These are phyloP conservation scores for Cladosporium sp. DNA, from an alignment of 2,329 filamentous ascomycete species.

Conservation along the genomic window DNA sequence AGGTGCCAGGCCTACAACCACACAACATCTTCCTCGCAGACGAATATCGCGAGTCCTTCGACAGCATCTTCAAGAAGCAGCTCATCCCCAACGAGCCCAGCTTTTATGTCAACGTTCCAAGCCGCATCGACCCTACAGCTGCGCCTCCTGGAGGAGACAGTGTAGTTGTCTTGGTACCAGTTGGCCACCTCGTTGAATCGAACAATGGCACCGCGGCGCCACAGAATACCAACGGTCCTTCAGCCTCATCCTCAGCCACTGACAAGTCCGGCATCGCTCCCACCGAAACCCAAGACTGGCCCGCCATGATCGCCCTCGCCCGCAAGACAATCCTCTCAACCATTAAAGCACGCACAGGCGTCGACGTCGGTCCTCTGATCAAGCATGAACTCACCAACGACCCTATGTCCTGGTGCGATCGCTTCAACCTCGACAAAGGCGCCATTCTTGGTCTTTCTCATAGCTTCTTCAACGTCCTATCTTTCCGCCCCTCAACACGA, in stretches of 20 bases:
- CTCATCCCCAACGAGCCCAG: slow-evolving; percentile 63
- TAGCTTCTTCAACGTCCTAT: slow-evolving; percentile 68
- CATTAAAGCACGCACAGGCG: slow-evolving; percentile 57
- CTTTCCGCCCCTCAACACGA: slow-evolving; percentile 61
- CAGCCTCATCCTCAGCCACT: slow-evolving; percentile 20
- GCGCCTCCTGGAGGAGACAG: slow-evolving; percentile 63
- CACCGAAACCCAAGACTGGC: slow-evolving; percentile 55
- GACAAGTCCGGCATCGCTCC: slow-evolving; percentile 34
- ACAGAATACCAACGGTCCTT: slow-evolving; percentile 6
- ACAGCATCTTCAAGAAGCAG: slow-evolving; percentile 68
- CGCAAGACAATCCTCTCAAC: slow-evolving; percentile 59
- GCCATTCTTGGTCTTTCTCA: slow-evolving; percentile 69
- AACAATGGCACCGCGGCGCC: neutral
- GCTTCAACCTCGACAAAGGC: slow-evolving; percentile 71
- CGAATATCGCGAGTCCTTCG: slow-evolving; percentile 68
- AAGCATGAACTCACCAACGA: slow-evolving; percentile 62
- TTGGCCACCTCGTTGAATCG: slow-evolving; percentile 57
- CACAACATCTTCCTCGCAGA: slow-evolving; percentile 78
- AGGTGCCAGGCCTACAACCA: slow-evolving; percentile 59
- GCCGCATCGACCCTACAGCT: slow-evolving; percentile 62
- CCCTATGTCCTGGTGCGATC: slow-evolving; percentile 59
- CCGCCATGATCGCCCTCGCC: slow-evolving; percentile 54
- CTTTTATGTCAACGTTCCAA: slow-evolving; percentile 76
- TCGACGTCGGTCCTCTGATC: slow-evolving; percentile 48
- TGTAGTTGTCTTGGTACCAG: slow-evolving; percentile 67